Conservation (phyloP, 1,284 basidiomycete species). For the Pseudozyma hubeiensis region DNA sequence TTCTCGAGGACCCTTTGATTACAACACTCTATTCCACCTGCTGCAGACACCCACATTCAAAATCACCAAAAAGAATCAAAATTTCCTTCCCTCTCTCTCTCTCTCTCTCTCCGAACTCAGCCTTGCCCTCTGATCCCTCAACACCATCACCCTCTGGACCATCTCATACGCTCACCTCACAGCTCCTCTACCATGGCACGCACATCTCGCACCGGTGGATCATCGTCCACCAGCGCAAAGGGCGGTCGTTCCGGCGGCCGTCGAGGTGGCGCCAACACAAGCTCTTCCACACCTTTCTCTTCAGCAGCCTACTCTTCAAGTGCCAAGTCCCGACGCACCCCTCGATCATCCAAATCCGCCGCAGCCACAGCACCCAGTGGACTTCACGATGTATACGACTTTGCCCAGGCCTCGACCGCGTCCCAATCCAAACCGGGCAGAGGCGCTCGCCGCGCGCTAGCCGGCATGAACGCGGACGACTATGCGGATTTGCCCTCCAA, state of each 20-base stretch:
- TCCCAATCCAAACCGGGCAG: slow-evolving; percentile 23
- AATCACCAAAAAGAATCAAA: background rate
- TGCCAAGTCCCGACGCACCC: slow-evolving; percentile 18
- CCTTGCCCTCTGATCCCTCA: background rate
- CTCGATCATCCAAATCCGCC: slow-evolving; percentile 2
- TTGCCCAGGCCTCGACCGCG: slow-evolving; percentile 34
- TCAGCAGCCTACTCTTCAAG: slow-evolving; percentile 25
- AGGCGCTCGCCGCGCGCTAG: slow-evolving; percentile 31
- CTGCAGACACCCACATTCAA: background rate
- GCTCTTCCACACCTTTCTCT: slow-evolving; percentile 22
- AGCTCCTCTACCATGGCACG: slow-evolving; percentile 7
- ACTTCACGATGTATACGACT: slow-evolving; percentile 34
- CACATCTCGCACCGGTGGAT: slow-evolving; percentile 2
- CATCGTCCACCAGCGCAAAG: slow-evolving; percentile 3
- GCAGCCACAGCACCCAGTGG: slow-evolving; percentile 7
- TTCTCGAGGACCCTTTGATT: slow-evolving; percentile 30
- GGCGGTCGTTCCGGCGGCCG: slow-evolving; percentile 15
- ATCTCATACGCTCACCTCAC: background rate
- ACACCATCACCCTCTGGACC: background rate
- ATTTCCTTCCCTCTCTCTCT: too few species aligned
- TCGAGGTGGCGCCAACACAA: slow-evolving; percentile 7
- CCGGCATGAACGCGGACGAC: slow-evolving; percentile 35
- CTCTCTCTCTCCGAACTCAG: too few species aligned
- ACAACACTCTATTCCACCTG: slow-evolving; percentile 1
- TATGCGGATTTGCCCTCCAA: slow-evolving; percentile 35